Evolutionary conservation across 1,284 basidiomycete species (phyloP).

Genomic region (Apiotrichum gamsii): DNA sequence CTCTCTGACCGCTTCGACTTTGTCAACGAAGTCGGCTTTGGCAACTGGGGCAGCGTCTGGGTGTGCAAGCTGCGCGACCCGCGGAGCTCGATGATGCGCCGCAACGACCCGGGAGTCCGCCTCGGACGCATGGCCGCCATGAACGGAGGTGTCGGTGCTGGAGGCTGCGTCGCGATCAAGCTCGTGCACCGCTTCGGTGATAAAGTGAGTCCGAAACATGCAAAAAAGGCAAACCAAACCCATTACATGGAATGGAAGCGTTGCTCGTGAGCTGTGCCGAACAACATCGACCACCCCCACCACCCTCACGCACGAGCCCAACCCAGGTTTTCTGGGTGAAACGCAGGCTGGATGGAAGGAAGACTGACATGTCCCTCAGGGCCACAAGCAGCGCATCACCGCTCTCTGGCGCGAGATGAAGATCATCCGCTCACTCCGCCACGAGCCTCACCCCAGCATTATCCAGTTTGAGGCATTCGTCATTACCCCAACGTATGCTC

Average conservation of each 20-base stretch:
- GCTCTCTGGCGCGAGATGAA: slow-evolving; percentile 95
- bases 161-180: slow-evolving; percentile 71
- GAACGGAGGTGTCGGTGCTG: slow-evolving; percentile 24
- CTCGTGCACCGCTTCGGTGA: slow-evolving; percentile 74
- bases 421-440: slow-evolving; percentile 71
- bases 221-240: too few species aligned
- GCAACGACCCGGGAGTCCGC: not conserved
- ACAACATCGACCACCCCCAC: too few species aligned
- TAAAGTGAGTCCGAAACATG: slow-evolving; percentile 49
- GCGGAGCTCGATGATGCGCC: not conserved
- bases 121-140: slow-evolving; percentile 27
- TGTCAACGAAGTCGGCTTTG: slow-evolving; percentile 40
- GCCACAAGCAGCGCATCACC: slow-evolving; percentile 55
- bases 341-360: not conserved
- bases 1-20: slow-evolving; percentile 37
- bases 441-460: slow-evolving; percentile 79
- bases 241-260: too few species aligned
- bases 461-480: slow-evolving; percentile 88
- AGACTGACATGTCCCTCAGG: slow-evolving; percentile 2
- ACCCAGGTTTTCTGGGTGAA: not conserved
- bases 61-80: slow-evolving; percentile 23
- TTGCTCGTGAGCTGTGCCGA: too few species aligned
- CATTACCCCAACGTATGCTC: slow-evolving; percentile 79
- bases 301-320: not conserved
- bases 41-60: slow-evolving; percentile 48